Base-by-base conservation (phyloP, 768 basidiomycete genomes). In the Pseudohyphozyma bogoriensis region DNA sequence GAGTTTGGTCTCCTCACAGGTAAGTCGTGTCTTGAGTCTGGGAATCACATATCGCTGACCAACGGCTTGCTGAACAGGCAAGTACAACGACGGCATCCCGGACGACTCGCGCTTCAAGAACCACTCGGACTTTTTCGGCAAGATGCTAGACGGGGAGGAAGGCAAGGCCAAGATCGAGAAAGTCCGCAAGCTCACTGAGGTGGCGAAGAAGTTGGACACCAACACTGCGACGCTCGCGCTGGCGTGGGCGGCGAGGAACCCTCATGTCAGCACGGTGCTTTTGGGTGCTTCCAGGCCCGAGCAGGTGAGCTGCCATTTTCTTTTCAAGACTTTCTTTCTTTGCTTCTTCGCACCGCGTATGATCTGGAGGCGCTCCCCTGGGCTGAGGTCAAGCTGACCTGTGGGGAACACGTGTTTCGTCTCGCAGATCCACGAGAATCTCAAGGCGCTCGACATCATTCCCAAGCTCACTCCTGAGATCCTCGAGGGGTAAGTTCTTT, bases 21-120 rank as follows among this genome's bases (percentile, higher is more conserved):
- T n/a, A 67, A 66, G n/a, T n/a, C n/a, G n/a, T n/a, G n/a, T n/a
- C n/a, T n/a, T 26, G 20, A 35, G 29, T 29, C n/a, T n/a, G n/a
- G n/a, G n/a, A n/a, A n/a, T n/a, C n/a, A n/a, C n/a, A n/a, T n/a
- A n/a, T n/a, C n/a, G n/a, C n/a, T n/a, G n/a, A n/a, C n/a, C n/a
- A n/a, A n/a, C n/a, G n/a, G n/a, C n/a, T n/a, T n/a, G n/a, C n/a
- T n/a, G n/a, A n/a, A n/a, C n/a, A n/a, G n/a, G n/a, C n/a, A n/a
- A n/a, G 20, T 51, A 78, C 75, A 86, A 87, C 73, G 77, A 85
- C 61, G 85, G 86, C 26, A 78, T 89, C 68, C 88, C 88, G 1
- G 73, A 79, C 10, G 83, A 80, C 55, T 87, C 86, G 0, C 83
- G 88, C 32, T 83, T 83, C 72, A 81, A 79, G 32, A 81, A 75